A percentile compares a stretch with the other conserved stretches of the same genome.
These are phyloP conservation scores for Hydnomerulius pinastri DNA, from an alignment of 768 basidiomycete species.

Conservation along the genomic window DNA sequence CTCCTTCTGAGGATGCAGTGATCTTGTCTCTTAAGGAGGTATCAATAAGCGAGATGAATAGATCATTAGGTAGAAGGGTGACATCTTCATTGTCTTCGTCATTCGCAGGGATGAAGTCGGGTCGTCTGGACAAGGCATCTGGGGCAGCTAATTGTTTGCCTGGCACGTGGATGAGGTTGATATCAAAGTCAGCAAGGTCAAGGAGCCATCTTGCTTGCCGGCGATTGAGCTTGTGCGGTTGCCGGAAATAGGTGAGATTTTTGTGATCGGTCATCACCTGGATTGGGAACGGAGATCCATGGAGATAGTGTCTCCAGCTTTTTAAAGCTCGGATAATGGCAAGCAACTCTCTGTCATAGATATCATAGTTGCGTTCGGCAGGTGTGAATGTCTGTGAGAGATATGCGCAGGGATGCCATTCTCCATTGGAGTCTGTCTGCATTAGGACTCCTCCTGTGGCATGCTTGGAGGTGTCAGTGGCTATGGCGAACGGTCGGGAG, in stretches of 20 bases:
- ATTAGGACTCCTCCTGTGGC: background rate
- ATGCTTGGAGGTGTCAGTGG: background rate
- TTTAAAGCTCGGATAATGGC: background rate
- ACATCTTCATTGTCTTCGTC: no score
- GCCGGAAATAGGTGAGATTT: slow-evolving; percentile 3
- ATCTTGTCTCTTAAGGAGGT: no score
- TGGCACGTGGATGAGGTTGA: no score
- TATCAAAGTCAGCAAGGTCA: no score
- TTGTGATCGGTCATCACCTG: slow-evolving; percentile 36
- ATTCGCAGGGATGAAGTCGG: no score
- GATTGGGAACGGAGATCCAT: slow-evolving; percentile 31
- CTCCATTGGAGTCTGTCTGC: background rate
- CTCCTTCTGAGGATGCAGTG: no score
- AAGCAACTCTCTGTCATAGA: slow-evolving; percentile 36
- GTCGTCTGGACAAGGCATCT: no score
- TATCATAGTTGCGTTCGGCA: slow-evolving; percentile 48
- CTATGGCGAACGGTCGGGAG: background rate
- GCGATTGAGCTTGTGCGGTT: slow-evolving; percentile 21
- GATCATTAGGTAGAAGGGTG: no score
- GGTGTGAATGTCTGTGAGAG: background rate
- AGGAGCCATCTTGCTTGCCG: slow-evolving; percentile 42
- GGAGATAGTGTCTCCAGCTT: slow-evolving; percentile 31
- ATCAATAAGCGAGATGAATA: no score
- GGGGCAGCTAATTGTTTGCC: no score
- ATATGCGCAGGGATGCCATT: no score